phyloP scores from a whole-genome alignment of 1,284 basidiomycete species.

The Albatrellus sp. region DNA sequence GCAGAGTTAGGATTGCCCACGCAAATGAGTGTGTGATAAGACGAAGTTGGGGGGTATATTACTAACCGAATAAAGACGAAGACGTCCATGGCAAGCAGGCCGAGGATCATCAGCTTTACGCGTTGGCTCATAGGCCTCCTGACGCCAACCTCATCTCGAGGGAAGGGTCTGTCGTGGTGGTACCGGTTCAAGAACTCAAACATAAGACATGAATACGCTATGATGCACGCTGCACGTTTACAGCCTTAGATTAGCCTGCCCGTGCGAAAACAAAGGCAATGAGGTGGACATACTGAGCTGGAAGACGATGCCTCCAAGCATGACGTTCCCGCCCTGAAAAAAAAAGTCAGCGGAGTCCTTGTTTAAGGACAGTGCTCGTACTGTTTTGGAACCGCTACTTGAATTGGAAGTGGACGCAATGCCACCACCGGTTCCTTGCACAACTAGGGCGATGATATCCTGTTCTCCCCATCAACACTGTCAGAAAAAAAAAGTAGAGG shows the following conservation, averaged over 20 bases:
- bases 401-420: slow-evolving; percentile 1
- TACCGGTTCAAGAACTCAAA: slow-evolving; percentile 29
- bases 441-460: slow-evolving; percentile 24
- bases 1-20: neutral
- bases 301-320: slow-evolving; percentile 31
- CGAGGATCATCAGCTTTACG: slow-evolving; percentile 18
- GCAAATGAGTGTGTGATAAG: neutral
- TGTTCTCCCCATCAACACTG: neutral
- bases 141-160: neutral
- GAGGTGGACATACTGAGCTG: slow-evolving; percentile 17
- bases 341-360: neutral
- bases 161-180: slow-evolving; percentile 20
- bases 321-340: slow-evolving; percentile 27
- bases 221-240: slow-evolving; percentile 19
- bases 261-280: neutral
- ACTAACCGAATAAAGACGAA: slow-evolving; percentile 21
- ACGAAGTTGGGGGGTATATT: neutral
- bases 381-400: neutral
- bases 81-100: slow-evolving; percentile 18
- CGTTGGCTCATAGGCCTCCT: slow-evolving; percentile 9
- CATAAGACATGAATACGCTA: slow-evolving; percentile 20
- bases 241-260: neutral
- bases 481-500: neutral
- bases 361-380: too few species aligned
- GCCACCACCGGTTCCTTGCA: slow-evolving; percentile 30